Percentiles rank a stretch among this genome's conserved stretches.
Evolutionary conservation across 179 eudicot genomes (phyloP).

Genomic region (Drosera spatulata): DNA sequence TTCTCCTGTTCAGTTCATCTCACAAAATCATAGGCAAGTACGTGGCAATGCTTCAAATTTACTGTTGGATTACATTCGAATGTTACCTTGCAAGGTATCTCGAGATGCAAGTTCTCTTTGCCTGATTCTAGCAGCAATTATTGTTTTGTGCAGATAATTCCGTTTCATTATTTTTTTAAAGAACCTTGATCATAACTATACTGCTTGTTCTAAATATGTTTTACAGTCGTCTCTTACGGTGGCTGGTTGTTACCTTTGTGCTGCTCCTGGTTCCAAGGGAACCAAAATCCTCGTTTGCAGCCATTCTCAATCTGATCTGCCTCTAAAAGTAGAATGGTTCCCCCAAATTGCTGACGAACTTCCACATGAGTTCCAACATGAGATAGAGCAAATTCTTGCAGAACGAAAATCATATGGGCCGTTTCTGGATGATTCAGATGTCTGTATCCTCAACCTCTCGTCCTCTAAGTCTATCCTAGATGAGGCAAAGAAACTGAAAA

Average conservation of each 20-base stretch:
- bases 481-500: conserved; percentile 43
- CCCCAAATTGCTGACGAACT: conserved; percentile 14
- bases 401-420: conserved; percentile 25
- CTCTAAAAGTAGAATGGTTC: conserved; percentile 28
- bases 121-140: too few relatives aligned
- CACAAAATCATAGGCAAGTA: conserved; percentile 80
- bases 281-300: conserved; percentile 69
- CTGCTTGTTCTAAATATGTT: conserved; percentile 4
- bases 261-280: conserved; percentile 92
- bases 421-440: conserved; percentile 24
- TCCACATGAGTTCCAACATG: conserved; percentile 14
- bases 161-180: too few relatives aligned
- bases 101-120: background rate
- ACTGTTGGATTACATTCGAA: conserved; percentile 55
- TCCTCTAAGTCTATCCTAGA: conserved; percentile 39
- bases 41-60: conserved; percentile 71
- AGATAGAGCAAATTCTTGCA: conserved; percentile 32
- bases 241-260: conserved; percentile 89
- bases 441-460: conserved; percentile 31
- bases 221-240: conserved; percentile 77
- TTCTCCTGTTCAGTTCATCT: conserved; percentile 45
- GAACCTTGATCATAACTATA: background rate
- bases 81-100: conserved; percentile 85
- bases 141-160: too few relatives aligned
- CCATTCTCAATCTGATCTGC: conserved; percentile 36